These are phyloP conservation scores for Diaporthe humulicola DNA, from an alignment of 2,329 filamentous ascomycete genomes.

Conservation along the genomic window DNA sequence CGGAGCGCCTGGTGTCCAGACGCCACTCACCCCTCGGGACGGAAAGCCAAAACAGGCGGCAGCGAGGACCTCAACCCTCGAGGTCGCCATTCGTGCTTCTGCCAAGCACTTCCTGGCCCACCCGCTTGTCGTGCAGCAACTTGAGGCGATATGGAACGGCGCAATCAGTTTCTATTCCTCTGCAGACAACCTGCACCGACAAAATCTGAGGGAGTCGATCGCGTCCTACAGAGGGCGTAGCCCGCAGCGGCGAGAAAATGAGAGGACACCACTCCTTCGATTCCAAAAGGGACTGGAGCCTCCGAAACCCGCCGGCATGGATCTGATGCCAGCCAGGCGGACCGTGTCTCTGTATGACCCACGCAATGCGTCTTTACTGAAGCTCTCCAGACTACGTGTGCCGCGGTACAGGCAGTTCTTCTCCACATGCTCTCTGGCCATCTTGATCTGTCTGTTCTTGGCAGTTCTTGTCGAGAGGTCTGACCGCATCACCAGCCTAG, in stretches of 20 bases:
- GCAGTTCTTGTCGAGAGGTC: constrained; percentile 84
- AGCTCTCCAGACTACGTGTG: constrained; percentile 89
- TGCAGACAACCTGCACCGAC: constrained; percentile 85
- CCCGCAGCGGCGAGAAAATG: constrained; percentile 52
- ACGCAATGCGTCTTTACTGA: constrained; percentile 89
- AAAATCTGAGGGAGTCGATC: constrained; percentile 48
- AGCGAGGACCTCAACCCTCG: constrained; percentile 88
- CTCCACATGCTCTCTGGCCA: constrained; percentile 87
- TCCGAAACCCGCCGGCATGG: constrained; percentile 45
- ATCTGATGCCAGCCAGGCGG: constrained; percentile 64
- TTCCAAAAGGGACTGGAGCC: constrained; percentile 50
- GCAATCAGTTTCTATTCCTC: constrained; percentile 94
- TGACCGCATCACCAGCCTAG: constrained; percentile 83
- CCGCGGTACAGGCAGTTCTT: constrained; percentile 92
- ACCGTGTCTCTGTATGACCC: constrained; percentile 92
- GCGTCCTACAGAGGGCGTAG: constrained; percentile 40
- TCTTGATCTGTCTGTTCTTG: constrained; percentile 87
- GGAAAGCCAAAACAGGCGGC: constrained; percentile 66
- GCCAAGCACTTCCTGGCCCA: constrained; percentile 94
- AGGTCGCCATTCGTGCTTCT: constrained; percentile 92
- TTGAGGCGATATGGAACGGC: constrained; percentile 98
- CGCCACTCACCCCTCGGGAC: constrained; percentile 53
- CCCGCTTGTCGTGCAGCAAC: constrained; percentile 90
- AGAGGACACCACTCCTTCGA: constrained; percentile 66
- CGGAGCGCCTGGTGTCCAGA: constrained; percentile 52